A percentile compares a stretch with the other conserved stretches of the same genome.
phyloP scores from a whole-genome alignment of 495 filamentous ascomycete genomes.

The Cercophora samala region DNA sequence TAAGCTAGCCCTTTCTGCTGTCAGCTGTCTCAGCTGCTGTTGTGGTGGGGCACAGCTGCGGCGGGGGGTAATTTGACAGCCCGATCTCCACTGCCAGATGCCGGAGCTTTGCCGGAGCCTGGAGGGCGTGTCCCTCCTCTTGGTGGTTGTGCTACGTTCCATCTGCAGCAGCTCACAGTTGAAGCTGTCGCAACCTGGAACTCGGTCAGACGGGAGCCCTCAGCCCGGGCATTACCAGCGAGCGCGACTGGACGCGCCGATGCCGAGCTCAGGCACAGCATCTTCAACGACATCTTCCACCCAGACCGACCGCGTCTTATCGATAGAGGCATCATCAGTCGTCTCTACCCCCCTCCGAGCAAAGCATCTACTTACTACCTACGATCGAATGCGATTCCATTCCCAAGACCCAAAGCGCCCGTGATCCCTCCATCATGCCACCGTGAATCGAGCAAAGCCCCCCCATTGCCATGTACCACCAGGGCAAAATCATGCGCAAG shows the following conservation, averaged over 20 bases:
- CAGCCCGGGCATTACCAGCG: neutral
- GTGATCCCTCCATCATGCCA: neutral
- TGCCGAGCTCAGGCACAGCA: neutral
- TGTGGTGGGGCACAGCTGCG: neutral
- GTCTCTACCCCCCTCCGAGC: no score
- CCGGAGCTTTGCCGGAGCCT: neutral
- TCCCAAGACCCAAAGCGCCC: neutral
- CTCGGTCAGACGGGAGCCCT: neutral
- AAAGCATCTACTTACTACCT: no score
- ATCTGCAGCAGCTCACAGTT: neutral
- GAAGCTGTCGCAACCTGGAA: neutral
- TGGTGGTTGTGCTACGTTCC: neutral
- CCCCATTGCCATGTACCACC: constrained; percentile 17
- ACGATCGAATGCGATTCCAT: neutral
- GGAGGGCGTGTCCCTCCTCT: neutral
- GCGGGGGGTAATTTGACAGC: neutral
- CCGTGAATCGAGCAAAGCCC: neutral
- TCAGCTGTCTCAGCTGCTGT: neutral
- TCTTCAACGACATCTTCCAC: neutral
- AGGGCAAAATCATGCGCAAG: constrained; percentile 52
- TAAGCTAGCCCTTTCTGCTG: neutral
- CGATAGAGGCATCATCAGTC: no score
- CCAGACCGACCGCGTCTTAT: neutral
- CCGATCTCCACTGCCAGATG: neutral
- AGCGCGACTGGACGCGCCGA: neutral